Conservation (phyloP, 768 basidiomycete genomes). For the Trametopsis cervina region DNA sequence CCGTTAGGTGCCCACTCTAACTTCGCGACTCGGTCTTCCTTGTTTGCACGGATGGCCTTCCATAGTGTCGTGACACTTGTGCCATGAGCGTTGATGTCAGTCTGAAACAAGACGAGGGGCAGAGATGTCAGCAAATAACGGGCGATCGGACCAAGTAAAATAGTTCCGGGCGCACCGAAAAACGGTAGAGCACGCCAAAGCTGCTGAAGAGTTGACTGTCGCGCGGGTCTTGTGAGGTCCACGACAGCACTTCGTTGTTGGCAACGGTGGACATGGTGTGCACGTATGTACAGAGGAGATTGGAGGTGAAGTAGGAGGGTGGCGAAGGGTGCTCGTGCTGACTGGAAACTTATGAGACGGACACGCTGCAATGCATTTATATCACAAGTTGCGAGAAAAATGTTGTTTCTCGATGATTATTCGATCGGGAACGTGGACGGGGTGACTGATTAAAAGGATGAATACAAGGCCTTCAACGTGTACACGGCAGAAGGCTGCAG, state of each 20-base stretch:
- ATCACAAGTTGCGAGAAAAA: constrained; percentile 37
- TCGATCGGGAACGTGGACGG: constrained; percentile 75
- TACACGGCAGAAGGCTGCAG: constrained; percentile 56
- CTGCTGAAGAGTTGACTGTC: constrained; percentile 79
- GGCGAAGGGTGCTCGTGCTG: constrained; percentile 8
- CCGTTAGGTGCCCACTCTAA: constrained; percentile 83
- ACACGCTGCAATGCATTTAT: constrained; percentile 39
- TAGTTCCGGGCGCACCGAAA: constrained; percentile 44
- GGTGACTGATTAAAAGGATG: constrained; percentile 62
- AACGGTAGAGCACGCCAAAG: constrained; percentile 77
- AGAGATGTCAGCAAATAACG: constrained; percentile 10
- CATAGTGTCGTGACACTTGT: constrained; percentile 72
- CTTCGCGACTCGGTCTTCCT: constrained; percentile 83
- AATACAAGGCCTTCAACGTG: constrained; percentile 67
- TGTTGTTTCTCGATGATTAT: constrained; percentile 42
- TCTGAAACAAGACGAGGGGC: constrained; percentile 39
- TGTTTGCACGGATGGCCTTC: constrained; percentile 76
- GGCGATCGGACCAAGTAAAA: constrained; percentile 14
- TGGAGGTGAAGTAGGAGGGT: constrained; percentile 21
- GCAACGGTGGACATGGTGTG: constrained; percentile 35
- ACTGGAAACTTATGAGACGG: constrained; percentile 17
- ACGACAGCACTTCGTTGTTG: constrained; percentile 60
- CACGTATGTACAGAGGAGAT: constrained; percentile 12
- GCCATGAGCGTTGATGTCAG: constrained; percentile 53
- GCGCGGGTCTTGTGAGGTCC: constrained; percentile 83